These are phyloP conservation scores for Pyracantha coccinea DNA, from an alignment of 331 rosid species.

Conservation along the genomic window DNA sequence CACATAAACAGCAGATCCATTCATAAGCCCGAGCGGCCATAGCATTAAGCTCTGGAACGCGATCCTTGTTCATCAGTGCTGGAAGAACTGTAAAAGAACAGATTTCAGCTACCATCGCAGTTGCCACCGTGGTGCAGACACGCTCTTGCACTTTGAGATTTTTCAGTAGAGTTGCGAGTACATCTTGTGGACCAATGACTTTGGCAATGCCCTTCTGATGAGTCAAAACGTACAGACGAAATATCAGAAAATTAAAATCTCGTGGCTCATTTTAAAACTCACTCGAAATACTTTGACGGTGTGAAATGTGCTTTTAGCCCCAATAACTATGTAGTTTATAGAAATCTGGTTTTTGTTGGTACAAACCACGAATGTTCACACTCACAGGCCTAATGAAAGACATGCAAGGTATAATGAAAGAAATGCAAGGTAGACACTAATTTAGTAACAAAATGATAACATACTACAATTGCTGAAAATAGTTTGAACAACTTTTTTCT, in stretches of 20 bases:
- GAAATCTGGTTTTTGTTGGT: neutral
- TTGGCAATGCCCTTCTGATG: slow-evolving; percentile 96
- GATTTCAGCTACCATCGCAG: slow-evolving; percentile 96
- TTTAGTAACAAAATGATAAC: neutral
- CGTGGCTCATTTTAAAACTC: neutral
- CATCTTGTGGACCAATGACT: slow-evolving; percentile 97
- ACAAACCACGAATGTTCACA: neutral
- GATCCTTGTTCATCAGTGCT: slow-evolving; percentile 93
- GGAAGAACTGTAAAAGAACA: slow-evolving; percentile 92
- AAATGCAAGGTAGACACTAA: no score
- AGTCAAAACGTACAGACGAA: neutral
- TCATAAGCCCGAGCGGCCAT: neutral
- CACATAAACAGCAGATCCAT: neutral
- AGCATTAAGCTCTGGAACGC: slow-evolving; percentile 89
- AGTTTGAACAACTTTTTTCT: neutral
- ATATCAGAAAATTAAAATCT: neutral
- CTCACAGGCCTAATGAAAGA: neutral
- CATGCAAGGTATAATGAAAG: neutral
- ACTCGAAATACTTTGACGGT: neutral
- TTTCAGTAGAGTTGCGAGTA: slow-evolving; percentile 75
- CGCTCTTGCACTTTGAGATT: slow-evolving; percentile 95
- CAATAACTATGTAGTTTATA: neutral
- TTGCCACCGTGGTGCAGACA: slow-evolving; percentile 97
- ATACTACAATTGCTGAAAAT: neutral
- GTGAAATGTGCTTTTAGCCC: neutral